Base-by-base conservation (phyloP, 2,329 filamentous ascomycete genomes). In the Phoma herbarum region DNA sequence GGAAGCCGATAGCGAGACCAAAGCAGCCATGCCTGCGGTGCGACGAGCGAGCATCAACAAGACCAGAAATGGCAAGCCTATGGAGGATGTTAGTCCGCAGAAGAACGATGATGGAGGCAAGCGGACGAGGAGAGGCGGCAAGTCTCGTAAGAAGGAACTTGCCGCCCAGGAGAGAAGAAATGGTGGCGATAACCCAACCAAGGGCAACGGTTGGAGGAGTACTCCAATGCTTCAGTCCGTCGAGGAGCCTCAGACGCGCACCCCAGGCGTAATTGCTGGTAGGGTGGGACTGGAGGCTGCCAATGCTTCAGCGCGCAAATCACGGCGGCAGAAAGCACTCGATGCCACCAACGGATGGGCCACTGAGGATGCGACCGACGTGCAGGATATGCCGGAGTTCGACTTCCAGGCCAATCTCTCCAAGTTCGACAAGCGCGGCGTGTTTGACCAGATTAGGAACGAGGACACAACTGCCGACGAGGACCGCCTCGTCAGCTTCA, bases 291-390 rank as follows among this genome's bases (percentile, higher is more conserved):
- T 75, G 18, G 72, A 73, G 61, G 77, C 77, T 35, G 74, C 72
- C 14, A 70, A 71, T 53, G 69, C 72, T 11, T 77, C 75, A 41
- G 77, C 75, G 51, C 78, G 74, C 57, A 80, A 79, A 67, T 75
- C 72, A 28, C 80, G 80, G 54, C 81, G 81, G 26, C 81, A 82
- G 63, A 81, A 79, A 57, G 80, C 79, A 70, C 77, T 77, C 72
- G 84, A 86, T 56, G 81, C 84, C 52, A 78, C 92, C 42, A 96
- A 92, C 74, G 94, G 92, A 3, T 98, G 94, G 93, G 93, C 92
- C 4, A 97, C 94, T 0, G 95, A 97, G 73, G 94, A 98, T 71
- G 93, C 94, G 22, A 97, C 92, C 0, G 95, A 98, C 73, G 91
- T 95, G 22, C 91, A 94, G 78, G 94, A 96, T 73, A 86, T 95